These are phyloP conservation scores for Prunus mume DNA, from an alignment of 306 rosid genomes.

Conservation along the genomic window DNA sequence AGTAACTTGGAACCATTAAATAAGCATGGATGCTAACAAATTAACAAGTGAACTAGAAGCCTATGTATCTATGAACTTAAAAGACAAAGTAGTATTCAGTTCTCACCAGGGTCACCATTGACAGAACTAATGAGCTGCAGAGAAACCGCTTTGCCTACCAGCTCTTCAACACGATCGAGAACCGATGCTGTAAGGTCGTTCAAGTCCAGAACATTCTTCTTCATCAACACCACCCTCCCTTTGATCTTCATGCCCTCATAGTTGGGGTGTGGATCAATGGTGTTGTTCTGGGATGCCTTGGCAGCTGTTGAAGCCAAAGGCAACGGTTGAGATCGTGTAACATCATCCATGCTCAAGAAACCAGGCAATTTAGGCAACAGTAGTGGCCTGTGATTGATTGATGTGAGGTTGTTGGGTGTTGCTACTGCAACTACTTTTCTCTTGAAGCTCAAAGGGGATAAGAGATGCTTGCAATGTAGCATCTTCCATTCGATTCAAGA, in stretches of 20 bases:
- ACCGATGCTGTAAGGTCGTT: conserved; percentile 53
- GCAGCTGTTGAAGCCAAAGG: background rate
- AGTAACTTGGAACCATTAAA: background rate
- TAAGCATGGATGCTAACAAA: background rate
- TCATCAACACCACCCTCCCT: conserved; percentile 71
- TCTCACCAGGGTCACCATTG: conserved; percentile 44
- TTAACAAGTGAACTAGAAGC: background rate
- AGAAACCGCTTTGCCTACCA: conserved; percentile 53
- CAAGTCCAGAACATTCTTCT: conserved; percentile 65
- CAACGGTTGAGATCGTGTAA: background rate
- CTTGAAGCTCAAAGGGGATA: background rate
- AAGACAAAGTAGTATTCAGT: background rate
- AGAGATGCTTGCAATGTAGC: conserved; percentile 7
- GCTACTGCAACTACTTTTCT: background rate
- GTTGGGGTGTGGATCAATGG: background rate
- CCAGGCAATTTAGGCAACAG: background rate
- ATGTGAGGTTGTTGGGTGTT: background rate
- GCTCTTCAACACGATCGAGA: conserved; percentile 57
- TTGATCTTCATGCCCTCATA: conserved; percentile 22
- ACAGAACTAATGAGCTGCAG: conserved; percentile 57
- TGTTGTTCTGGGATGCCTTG: background rate
- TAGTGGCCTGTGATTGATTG: background rate
- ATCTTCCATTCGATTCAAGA: background rate
- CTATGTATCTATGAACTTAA: background rate
- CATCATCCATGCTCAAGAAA: too few relatives aligned